Evolutionary conservation across 371 early-diverging fungal genomes (phyloP).

Genomic region (Apophysomyces trapeziformis): DNA sequence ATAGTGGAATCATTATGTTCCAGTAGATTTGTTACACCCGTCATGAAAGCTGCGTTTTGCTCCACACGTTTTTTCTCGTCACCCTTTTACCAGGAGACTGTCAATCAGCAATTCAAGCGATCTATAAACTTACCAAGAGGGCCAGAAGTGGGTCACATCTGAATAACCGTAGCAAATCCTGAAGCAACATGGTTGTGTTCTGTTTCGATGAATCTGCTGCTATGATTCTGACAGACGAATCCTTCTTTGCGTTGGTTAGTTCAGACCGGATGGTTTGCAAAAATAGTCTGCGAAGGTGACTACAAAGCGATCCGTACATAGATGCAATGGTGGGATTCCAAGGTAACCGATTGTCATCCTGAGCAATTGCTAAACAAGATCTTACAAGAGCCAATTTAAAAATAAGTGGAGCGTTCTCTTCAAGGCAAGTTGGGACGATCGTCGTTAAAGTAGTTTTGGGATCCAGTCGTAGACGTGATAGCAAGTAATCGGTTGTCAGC

Average conservation of each 20-base stretch:
- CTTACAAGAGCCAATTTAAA: slow-evolving; percentile 75
- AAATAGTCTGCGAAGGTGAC: slow-evolving; percentile 70
- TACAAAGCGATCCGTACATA: slow-evolving; percentile 68
- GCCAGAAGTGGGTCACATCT: slow-evolving; percentile 31
- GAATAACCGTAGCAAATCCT: slow-evolving; percentile 31
- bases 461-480: slow-evolving; percentile 70
- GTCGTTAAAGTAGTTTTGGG: slow-evolving; percentile 59
- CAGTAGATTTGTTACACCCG: slow-evolving; percentile 58
- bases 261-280: slow-evolving; percentile 24
- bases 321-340: slow-evolving; percentile 72
- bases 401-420: slow-evolving; percentile 60
- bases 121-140: slow-evolving; percentile 25
- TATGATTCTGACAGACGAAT: background rate
- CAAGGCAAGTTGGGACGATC: slow-evolving; percentile 66
- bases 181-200: slow-evolving; percentile 18
- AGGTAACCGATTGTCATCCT: slow-evolving; percentile 65
- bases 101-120: too few species aligned
- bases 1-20: slow-evolving; percentile 60
- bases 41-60: slow-evolving; percentile 62
- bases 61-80: slow-evolving; percentile 40
- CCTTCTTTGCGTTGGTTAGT: slow-evolving; percentile 9
- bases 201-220: slow-evolving; percentile 24
- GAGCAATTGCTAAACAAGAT: slow-evolving; percentile 68
- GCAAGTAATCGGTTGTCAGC: slow-evolving; percentile 70
- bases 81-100: slow-evolving; percentile 10